These are phyloP conservation scores for Pseudogymnoascus sp. DNA, from an alignment of 2,329 filamentous ascomycete genomes.

Conservation along the genomic window DNA sequence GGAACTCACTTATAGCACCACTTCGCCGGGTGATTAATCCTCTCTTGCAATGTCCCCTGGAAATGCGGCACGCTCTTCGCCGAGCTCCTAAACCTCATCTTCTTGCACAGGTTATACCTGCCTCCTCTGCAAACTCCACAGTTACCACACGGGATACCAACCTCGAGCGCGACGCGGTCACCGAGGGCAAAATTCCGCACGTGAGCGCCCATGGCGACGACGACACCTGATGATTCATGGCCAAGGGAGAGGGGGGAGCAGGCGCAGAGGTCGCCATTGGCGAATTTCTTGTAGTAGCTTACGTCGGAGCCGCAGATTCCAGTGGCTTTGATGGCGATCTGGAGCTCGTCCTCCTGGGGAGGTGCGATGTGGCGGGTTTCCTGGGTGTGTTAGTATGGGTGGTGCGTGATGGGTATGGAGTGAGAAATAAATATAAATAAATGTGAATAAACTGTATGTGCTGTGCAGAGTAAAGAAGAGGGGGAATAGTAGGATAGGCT, in stretches of 20 bases:
- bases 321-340: slow-evolving; percentile 57
- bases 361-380: slow-evolving; percentile 55
- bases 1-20: slow-evolving; percentile 54
- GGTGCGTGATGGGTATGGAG: slow-evolving; percentile 34
- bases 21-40: slow-evolving; percentile 53
- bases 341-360: slow-evolving; percentile 55
- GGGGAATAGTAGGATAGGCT: slow-evolving; percentile 51
- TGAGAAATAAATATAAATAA: slow-evolving; percentile 39
- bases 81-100: slow-evolving; percentile 65
- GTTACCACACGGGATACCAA: slow-evolving; percentile 75
- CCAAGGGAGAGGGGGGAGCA: slow-evolving; percentile 59
- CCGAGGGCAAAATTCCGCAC: slow-evolving; percentile 60
- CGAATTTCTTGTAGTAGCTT: slow-evolving; percentile 64
- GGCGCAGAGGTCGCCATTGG: slow-evolving; percentile 61
- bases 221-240: slow-evolving; percentile 71
- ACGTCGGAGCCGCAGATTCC: slow-evolving; percentile 65
- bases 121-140: slow-evolving; percentile 75
- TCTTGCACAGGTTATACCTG: slow-evolving; percentile 80
- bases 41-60: slow-evolving; percentile 55
- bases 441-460: background rate
- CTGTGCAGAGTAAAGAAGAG: slow-evolving; percentile 13
- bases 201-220: slow-evolving; percentile 61
- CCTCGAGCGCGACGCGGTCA: slow-evolving; percentile 88
- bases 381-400: slow-evolving; percentile 31
- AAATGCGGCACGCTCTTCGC: slow-evolving; percentile 58